These are phyloP conservation scores for Neurospora sp. DNA, from an alignment of 495 filamentous ascomycete species.

Conservation along the genomic window DNA sequence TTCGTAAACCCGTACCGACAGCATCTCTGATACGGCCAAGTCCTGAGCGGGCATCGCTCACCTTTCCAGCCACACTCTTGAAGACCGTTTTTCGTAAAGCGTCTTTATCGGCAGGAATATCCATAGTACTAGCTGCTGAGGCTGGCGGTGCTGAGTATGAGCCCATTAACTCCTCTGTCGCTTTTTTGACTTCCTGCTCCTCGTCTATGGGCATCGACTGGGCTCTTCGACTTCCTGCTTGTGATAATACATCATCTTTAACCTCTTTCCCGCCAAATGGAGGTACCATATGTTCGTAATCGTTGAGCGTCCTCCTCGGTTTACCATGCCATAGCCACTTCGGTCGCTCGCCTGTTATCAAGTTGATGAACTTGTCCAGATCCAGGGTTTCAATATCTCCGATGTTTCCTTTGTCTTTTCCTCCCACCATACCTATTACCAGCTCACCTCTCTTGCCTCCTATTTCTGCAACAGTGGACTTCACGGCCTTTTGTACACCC, in stretches of 20 bases:
- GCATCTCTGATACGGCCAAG: slow-evolving; percentile 78
- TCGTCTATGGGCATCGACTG: slow-evolving; percentile 40
- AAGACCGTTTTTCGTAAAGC: slow-evolving; percentile 58
- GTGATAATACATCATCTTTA: slow-evolving; percentile 14
- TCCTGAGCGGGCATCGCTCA: slow-evolving; percentile 75
- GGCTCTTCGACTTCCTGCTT: slow-evolving; percentile 41
- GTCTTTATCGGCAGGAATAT: slow-evolving; percentile 48
- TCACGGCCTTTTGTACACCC: slow-evolving; percentile 80
- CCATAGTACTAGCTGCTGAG: slow-evolving; percentile 29
- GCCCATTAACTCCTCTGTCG: slow-evolving; percentile 29
- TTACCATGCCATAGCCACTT: slow-evolving; percentile 97
- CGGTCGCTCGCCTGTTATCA: slow-evolving; percentile 66
- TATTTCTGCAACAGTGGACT: slow-evolving; percentile 88
- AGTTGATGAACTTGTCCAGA: slow-evolving; percentile 68
- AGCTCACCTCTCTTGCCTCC: slow-evolving; percentile 93
- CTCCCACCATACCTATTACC: slow-evolving; percentile 87
- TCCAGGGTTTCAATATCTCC: slow-evolving; percentile 87
- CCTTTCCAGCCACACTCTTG: slow-evolving; percentile 68
- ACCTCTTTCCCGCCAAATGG: slow-evolving; percentile 54
- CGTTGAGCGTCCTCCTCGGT: slow-evolving; percentile 43
- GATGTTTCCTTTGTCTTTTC: slow-evolving; percentile 77
- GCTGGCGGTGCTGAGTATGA: slow-evolving; percentile 23
- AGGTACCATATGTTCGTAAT: slow-evolving; percentile 39
- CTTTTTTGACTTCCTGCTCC: slow-evolving; percentile 27
- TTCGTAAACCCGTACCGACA: slow-evolving; percentile 48